phyloP scores from a whole-genome alignment of 805 yeast genomes.

The Schizosaccharomyces cryophilus region DNA sequence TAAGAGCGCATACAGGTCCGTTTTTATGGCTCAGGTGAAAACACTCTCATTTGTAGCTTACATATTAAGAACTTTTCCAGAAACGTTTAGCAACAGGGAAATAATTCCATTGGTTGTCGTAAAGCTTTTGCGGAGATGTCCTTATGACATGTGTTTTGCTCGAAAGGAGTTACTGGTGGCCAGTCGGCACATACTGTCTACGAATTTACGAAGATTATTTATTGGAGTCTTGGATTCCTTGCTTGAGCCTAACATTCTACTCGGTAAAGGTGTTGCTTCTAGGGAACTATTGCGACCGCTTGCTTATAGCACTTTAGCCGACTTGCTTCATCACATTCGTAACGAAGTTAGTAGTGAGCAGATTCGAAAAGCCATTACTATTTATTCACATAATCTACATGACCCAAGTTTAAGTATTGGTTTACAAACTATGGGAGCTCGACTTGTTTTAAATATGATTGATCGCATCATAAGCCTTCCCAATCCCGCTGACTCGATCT shows the following conservation, averaged over 20 bases:
- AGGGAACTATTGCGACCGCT: conserved; percentile 65
- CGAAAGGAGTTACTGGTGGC: conserved; percentile 84
- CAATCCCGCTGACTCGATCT: conserved; percentile 26
- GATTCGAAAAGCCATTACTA: conserved; percentile 64
- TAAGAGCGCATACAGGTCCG: conserved; percentile 62
- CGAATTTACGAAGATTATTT: conserved; percentile 61
- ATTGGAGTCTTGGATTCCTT: conserved; percentile 64
- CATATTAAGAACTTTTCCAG: conserved; percentile 63
- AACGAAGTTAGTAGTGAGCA: conserved; percentile 59
- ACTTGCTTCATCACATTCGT: conserved; percentile 77
- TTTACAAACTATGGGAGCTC: conserved; percentile 92
- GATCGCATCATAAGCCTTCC: conserved; percentile 68
- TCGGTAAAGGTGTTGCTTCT: conserved; percentile 83
- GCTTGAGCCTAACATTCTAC: conserved; percentile 63
- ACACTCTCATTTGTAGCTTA: conserved; percentile 89
- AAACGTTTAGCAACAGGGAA: conserved; percentile 29
- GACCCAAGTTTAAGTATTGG: conserved; percentile 66
- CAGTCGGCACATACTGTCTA: conserved; percentile 78
- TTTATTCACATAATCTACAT: conserved; percentile 56
- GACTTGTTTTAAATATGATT: conserved; percentile 60
- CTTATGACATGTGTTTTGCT: conserved; percentile 73
- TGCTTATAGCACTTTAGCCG: conserved; percentile 90
- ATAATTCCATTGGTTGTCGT: conserved; percentile 71
- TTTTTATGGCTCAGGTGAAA: conserved; percentile 78
- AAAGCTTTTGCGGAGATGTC: conserved; percentile 78